Percentiles rank a stretch among this genome's conserved stretches.
Evolutionary conservation across 2,329 filamentous ascomycete genomes (phyloP).

Genomic region (Exophiala xenobiotica): DNA sequence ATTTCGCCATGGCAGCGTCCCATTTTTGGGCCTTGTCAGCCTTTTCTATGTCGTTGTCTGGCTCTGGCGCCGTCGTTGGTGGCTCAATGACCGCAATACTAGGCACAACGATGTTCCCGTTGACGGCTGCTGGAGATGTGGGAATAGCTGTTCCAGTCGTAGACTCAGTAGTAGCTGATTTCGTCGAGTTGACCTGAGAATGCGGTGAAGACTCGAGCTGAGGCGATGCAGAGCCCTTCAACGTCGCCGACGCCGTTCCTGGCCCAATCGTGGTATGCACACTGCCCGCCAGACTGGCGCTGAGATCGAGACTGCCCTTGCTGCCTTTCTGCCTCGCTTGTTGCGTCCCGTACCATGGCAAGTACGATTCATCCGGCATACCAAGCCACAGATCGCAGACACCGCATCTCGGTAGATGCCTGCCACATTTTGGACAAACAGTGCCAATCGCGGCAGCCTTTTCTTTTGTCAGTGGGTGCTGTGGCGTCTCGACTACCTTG

Average conservation of each 20-base stretch:
- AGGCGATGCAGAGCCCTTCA: constrained; percentile 30
- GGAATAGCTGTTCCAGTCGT: constrained; percentile 30
- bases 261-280: constrained; percentile 27
- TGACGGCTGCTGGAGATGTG: neutral
- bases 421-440: constrained; percentile 61
- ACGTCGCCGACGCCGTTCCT: constrained; percentile 1
- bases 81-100: constrained; percentile 3
- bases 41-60: constrained; percentile 9
- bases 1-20: constrained; percentile 51
- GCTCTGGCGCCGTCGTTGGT: constrained; percentile 1
- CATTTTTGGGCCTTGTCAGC: constrained; percentile 23
- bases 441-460: constrained; percentile 43
- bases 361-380: constrained; percentile 53
- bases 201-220: constrained; percentile 8
- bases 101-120: constrained; percentile 2
- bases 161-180: constrained; percentile 28
- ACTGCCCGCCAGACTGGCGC: constrained; percentile 26
- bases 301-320: constrained; percentile 21
- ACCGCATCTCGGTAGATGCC: constrained; percentile 62
- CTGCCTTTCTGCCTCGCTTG: constrained; percentile 10
- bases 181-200: constrained; percentile 33
- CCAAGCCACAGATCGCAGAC: constrained; percentile 64
- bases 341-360: constrained; percentile 25
- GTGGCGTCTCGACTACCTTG: constrained; percentile 28
- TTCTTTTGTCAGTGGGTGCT: constrained; percentile 28